Evolutionary conservation across 1,284 basidiomycete genomes (phyloP), one percentile per base, ranked within the genome.

Genomic region (Pulveroboletus sp.): DNA sequence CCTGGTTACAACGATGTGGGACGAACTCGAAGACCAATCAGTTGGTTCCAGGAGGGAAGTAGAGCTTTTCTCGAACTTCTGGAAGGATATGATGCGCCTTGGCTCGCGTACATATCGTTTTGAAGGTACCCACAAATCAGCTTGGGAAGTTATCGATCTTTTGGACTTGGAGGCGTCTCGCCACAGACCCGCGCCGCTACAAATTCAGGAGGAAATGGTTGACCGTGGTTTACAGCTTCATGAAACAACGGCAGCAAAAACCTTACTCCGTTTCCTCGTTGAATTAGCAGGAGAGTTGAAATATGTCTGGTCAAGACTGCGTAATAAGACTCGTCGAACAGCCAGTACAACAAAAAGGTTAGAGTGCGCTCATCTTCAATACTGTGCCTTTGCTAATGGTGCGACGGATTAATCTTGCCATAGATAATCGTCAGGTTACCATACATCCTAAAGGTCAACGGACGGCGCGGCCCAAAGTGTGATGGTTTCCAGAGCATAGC

Each of bases 1-100:
- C 42, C 49, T 69, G 12, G 69, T 68, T 29, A 69, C 70, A 3
- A 72, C 69, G 2, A 69, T 72, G 70, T 68, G 66, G 66, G 64
- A 64, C 35, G 47, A 66, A 28, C 20, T 63, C 20, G 49, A 67
- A 70, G 35, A 61, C 65, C 15, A 58, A 43, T 36, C 60, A 58
- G 22, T 69, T 65, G 61, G 55, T 31, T 38, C 17, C 4, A 6
- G 12, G 44, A 66, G 61, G 29, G 66, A 65, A 56, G 20, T 39
- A 20, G 47, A 67, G 2, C 59, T 63, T 12, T 11, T 25, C 11
- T 54, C 59, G 18, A 31, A 29, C 20, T 54, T 56, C 51, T 64
- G 62, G 62, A 44, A 55, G 17, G 49, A 42, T 15, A 67, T 63
- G 62, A 52, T 65, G 7, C 7, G 2, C 22, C 40, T 33, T 2